phyloP scores from a whole-genome alignment of 2,329 filamentous ascomycete genomes.

The Exophiala aquamarina region DNA sequence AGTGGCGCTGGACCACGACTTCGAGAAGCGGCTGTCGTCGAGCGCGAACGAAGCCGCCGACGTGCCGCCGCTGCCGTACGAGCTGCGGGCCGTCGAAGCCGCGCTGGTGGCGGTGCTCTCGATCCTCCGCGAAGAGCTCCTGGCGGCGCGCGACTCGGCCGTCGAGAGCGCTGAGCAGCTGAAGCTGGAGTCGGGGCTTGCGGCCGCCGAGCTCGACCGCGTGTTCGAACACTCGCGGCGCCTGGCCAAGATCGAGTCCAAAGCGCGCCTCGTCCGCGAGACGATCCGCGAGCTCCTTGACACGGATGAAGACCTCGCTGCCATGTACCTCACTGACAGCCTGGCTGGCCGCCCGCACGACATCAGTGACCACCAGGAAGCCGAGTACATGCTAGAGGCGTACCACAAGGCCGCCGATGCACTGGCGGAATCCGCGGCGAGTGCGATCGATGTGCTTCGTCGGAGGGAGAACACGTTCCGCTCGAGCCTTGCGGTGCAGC shows the following conservation, averaged over 20 bases:
- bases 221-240: slow-evolving; percentile 32
- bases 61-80: slow-evolving; percentile 31
- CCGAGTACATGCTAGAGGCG: slow-evolving; percentile 40
- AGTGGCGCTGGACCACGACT: slow-evolving; percentile 29
- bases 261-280: slow-evolving; percentile 35
- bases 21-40: slow-evolving; percentile 29
- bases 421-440: slow-evolving; percentile 33
- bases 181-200: slow-evolving; percentile 19
- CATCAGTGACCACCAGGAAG: slow-evolving; percentile 36
- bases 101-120: slow-evolving; percentile 37
- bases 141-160: slow-evolving; percentile 13
- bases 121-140: slow-evolving; percentile 32
- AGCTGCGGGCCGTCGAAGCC: slow-evolving; percentile 37
- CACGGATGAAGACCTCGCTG: slow-evolving; percentile 39
- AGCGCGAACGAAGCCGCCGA: slow-evolving; percentile 21
- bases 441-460: slow-evolving; percentile 32
- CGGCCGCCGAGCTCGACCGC: slow-evolving; percentile 25
- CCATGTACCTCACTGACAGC: slow-evolving; percentile 38
- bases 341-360: slow-evolving; percentile 31
- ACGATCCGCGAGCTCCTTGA: slow-evolving; percentile 36
- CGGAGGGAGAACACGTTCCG: slow-evolving; percentile 36
- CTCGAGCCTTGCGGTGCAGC: slow-evolving; percentile 35
- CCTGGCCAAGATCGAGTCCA: slow-evolving; percentile 33
- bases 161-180: slow-evolving; percentile 12
- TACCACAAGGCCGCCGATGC: slow-evolving; percentile 38